These are phyloP conservation scores for Endocalyx cinctus DNA, from an alignment of 2,329 filamentous ascomycete species.

Conservation along the genomic window DNA sequence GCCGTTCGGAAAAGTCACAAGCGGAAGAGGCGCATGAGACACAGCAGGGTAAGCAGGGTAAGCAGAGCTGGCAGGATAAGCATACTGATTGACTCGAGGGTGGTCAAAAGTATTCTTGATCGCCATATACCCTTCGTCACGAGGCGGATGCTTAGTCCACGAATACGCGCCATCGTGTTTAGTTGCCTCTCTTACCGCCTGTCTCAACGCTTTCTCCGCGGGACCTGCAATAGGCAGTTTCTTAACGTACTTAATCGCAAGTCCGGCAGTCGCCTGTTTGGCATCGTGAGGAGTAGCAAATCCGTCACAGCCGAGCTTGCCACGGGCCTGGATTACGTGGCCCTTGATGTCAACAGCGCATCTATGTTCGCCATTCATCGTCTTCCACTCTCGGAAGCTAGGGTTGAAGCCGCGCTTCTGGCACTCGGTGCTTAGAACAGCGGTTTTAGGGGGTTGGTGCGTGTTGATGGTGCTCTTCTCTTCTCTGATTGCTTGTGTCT, in stretches of 20 bases:
- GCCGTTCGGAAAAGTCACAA: no score
- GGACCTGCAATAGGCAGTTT: slow-evolving; percentile 1
- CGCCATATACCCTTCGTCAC: no score
- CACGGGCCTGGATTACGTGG: slow-evolving; percentile 7
- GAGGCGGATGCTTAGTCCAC: background rate
- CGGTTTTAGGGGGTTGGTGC: slow-evolving; percentile 4
- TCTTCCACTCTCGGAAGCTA: slow-evolving; percentile 14
- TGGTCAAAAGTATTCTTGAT: no score
- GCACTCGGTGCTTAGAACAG: slow-evolving; percentile 15
- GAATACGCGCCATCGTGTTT: background rate
- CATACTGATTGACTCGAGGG: no score
- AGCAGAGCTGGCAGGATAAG: no score
- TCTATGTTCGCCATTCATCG: slow-evolving; percentile 6
- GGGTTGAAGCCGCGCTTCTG: slow-evolving; percentile 25
- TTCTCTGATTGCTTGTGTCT: background rate
- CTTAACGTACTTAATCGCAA: slow-evolving; percentile 6
- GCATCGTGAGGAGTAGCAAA: slow-evolving; percentile 13
- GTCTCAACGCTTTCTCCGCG: background rate
- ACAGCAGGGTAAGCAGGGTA: no score
- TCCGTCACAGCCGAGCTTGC: no score
- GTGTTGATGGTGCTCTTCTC: background rate
- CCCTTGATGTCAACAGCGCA: slow-evolving; percentile 18
- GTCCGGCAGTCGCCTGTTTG: slow-evolving; percentile 14
- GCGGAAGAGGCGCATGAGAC: no score
- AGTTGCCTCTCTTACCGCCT: background rate